Percentiles rank a stretch among this genome's conserved stretches.
phyloP scores from a whole-genome alignment of 371 early-diverging fungal species.

The Mortierella sp. region DNA sequence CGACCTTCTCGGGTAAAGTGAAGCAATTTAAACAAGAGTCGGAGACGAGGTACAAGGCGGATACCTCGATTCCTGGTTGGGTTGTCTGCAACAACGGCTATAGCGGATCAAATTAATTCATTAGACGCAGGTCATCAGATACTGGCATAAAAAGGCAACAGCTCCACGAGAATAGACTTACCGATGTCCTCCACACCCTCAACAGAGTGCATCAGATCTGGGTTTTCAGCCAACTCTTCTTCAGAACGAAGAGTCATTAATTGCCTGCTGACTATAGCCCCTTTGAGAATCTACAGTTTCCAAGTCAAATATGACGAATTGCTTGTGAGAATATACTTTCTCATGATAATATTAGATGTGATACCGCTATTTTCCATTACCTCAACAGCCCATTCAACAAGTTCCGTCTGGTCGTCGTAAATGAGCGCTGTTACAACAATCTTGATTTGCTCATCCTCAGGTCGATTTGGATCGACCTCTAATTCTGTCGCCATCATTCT shows the following conservation, averaged over 20 bases:
- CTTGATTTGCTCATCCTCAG: conserved; percentile 43
- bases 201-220: conserved; percentile 50
- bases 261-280: conserved; percentile 23
- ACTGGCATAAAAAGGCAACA: background rate
- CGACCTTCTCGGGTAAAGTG: conserved; percentile 25
- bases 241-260: conserved; percentile 46
- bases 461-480: conserved; percentile 17
- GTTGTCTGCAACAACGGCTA: conserved; percentile 24
- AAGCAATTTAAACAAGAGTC: conserved; percentile 43
- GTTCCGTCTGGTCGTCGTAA: conserved; percentile 35
- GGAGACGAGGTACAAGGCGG: conserved; percentile 37
- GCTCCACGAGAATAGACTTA: conserved; percentile 9
- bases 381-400: conserved; percentile 42
- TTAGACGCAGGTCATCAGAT: background rate
- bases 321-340: background rate
- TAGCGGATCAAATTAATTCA: background rate
- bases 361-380: conserved; percentile 3
- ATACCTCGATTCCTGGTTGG: conserved; percentile 26
- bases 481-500: conserved; percentile 40
- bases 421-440: conserved; percentile 35
- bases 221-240: conserved; percentile 41
- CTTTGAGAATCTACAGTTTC: conserved; percentile 33
- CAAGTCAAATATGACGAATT: background rate
- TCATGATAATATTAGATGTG: background rate
- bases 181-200: conserved; percentile 48